Evolutionary conservation across 345 rosid genomes (phyloP).

Genomic region (Citrus australasica): DNA sequence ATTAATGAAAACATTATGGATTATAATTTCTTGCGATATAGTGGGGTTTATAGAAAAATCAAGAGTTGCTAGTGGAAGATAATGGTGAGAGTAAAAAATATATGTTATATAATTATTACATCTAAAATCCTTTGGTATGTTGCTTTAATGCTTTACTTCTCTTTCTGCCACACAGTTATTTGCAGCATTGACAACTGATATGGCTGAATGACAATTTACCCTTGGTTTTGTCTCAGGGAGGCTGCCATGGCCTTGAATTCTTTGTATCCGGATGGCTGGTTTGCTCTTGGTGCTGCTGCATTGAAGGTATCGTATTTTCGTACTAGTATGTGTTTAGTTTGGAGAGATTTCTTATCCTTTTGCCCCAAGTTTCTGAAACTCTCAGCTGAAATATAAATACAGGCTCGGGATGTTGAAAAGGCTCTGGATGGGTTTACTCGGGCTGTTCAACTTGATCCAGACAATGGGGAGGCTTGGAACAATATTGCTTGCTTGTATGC

Average conservation of each 20-base stretch:
- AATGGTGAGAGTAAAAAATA: accelerated
- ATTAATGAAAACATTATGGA: too few relatives aligned
- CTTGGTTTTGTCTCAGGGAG: conserved; percentile 52
- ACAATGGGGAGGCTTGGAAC: conserved; percentile 95
- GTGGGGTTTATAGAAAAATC: too few relatives aligned
- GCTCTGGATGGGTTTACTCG: conserved; percentile 85
- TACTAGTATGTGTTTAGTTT: conserved; percentile 1
- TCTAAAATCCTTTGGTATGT: conserved; percentile 17
- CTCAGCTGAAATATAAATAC: conserved; percentile 12
- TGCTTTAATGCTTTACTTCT: neutral
- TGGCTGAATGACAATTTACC: conserved; percentile 8
- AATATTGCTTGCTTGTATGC: conserved; percentile 90
- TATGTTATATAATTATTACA: too few relatives aligned
- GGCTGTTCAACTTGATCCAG: conserved; percentile 96
- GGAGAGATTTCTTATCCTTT: neutral
- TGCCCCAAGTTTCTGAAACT: conserved; percentile 11
- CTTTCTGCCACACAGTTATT: neutral
- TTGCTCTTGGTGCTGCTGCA: conserved; percentile 96
- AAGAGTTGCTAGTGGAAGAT: too few relatives aligned
- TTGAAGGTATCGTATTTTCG: conserved; percentile 55
- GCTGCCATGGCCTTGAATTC: conserved; percentile 92
- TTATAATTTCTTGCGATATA: too few relatives aligned
- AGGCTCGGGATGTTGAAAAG: conserved; percentile 87
- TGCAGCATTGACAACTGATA: conserved; percentile 15
- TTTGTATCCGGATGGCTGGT: conserved; percentile 95